phyloP scores from a whole-genome alignment of 2,329 filamentous ascomycete species.

The Fusarium armeniacum region DNA sequence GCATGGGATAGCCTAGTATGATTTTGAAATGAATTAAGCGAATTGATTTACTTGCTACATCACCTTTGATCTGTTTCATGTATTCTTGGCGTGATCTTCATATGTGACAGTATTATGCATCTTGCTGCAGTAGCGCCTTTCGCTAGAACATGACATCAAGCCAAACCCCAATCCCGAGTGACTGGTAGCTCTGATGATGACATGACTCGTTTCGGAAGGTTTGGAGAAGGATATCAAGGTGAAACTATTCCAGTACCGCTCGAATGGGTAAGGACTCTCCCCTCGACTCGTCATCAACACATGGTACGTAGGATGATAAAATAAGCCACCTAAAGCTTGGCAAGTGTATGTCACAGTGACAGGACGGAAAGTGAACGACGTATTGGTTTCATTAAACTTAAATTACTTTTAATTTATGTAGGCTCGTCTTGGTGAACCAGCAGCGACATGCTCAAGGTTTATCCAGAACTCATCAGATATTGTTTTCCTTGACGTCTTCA shows the following conservation, averaged over 20 bases:
- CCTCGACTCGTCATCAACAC: background rate
- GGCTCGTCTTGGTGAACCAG: background rate
- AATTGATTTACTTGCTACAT: background rate
- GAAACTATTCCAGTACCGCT: background rate
- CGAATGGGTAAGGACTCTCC: accelerated
- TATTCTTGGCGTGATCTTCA: background rate
- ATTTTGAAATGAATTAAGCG: slow-evolving; percentile 4
- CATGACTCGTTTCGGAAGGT: background rate
- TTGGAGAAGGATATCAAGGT: background rate
- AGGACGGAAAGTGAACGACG: background rate
- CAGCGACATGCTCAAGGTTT: background rate
- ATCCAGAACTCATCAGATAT: background rate
- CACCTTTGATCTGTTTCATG: background rate
- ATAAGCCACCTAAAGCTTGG: background rate
- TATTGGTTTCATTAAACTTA: background rate
- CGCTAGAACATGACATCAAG: background rate
- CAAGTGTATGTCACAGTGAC: background rate
- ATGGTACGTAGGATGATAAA: background rate
- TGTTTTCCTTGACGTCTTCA: too few species aligned
- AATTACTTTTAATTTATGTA: background rate
- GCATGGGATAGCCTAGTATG: background rate
- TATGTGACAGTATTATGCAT: background rate
- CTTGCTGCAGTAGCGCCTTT: background rate
- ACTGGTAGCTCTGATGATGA: background rate
- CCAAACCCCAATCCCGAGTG: background rate